Conservation (phyloP, 2,329 filamentous ascomycete species). For the Alternaria hordeiaustralica region DNA sequence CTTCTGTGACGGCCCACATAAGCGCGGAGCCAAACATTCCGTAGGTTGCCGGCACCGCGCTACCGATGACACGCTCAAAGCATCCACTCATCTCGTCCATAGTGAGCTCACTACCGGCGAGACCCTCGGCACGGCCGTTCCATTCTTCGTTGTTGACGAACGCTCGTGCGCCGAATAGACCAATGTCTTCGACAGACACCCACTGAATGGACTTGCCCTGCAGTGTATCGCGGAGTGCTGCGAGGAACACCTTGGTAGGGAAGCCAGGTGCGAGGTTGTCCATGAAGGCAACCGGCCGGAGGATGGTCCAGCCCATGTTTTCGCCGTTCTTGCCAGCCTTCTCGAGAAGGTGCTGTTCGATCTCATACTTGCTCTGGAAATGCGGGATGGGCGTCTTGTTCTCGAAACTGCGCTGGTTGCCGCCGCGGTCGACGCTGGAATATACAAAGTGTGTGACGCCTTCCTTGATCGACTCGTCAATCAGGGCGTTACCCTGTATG, state of each 20-base stretch:
- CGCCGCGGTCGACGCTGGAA: conserved; percentile 68
- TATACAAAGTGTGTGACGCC: conserved; percentile 69
- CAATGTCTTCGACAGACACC: conserved; percentile 57
- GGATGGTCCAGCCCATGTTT: conserved; percentile 65
- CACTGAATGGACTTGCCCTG: conserved; percentile 52
- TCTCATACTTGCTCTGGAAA: conserved; percentile 66
- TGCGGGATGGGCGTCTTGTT: conserved; percentile 61
- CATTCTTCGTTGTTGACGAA: conserved; percentile 56
- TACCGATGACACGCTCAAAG: conserved; percentile 57
- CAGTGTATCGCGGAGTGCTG: conserved; percentile 52
- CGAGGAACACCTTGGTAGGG: conserved; percentile 57
- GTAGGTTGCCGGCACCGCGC: conserved; percentile 53
- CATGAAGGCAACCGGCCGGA: conserved; percentile 69
- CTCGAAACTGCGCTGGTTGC: conserved; percentile 59
- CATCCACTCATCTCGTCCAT: conserved; percentile 53
- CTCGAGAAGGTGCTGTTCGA: conserved; percentile 67
- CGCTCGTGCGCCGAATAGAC: conserved; percentile 58
- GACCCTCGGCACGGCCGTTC: conserved; percentile 53
- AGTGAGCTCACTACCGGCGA: conserved; percentile 62
- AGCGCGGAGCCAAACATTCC: conserved; percentile 50
- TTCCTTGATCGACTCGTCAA: conserved; percentile 63
- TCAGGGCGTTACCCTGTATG: conserved; percentile 63
- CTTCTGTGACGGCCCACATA: conserved; percentile 52
- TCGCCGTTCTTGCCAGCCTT: conserved; percentile 50
- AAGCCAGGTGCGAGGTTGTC: conserved; percentile 62